phyloP scores from a whole-genome alignment of 371 early-diverging fungal genomes.

The Rhizopus arrhizus region DNA sequence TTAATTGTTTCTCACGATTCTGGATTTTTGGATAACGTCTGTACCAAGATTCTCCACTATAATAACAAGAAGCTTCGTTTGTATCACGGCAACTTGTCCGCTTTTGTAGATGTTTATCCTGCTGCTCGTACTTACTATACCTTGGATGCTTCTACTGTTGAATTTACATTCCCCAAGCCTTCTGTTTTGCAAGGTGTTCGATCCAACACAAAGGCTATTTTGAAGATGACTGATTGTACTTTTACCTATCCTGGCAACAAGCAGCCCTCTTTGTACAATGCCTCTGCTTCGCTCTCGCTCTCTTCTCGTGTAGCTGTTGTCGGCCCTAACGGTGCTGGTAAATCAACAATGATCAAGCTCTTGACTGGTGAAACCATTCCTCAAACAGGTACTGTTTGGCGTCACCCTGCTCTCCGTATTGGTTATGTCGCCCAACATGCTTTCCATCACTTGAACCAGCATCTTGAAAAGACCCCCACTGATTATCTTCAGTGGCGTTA shows the following conservation, averaged over 20 bases:
- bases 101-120: conserved; percentile 62
- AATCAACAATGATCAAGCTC: conserved; percentile 84
- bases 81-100: conserved; percentile 70
- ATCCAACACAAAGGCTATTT: conserved; percentile 76
- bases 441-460: conserved; percentile 85
- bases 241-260: conserved; percentile 70
- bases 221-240: conserved; percentile 69
- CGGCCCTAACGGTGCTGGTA: conserved; percentile 84
- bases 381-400: conserved; percentile 70
- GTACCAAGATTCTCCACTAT: conserved; percentile 82
- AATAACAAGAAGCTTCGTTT: conserved; percentile 70
- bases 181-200: conserved; percentile 74
- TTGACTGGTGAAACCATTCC: conserved; percentile 74
- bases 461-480: conserved; percentile 79
- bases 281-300: conserved; percentile 67
- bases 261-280: conserved; percentile 64
- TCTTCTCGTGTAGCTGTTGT: conserved; percentile 81
- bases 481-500: conserved; percentile 86
- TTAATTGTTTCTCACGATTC: conserved; percentile 99
- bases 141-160: conserved; percentile 66
- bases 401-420: conserved; percentile 75
- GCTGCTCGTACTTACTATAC: conserved; percentile 73
- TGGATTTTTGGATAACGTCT: conserved; percentile 87
- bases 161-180: conserved; percentile 78
- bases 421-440: conserved; percentile 91